Evolutionary conservation across 2,329 filamentous ascomycete species (phyloP).

Genomic region (Fusarium gaditjirri): DNA sequence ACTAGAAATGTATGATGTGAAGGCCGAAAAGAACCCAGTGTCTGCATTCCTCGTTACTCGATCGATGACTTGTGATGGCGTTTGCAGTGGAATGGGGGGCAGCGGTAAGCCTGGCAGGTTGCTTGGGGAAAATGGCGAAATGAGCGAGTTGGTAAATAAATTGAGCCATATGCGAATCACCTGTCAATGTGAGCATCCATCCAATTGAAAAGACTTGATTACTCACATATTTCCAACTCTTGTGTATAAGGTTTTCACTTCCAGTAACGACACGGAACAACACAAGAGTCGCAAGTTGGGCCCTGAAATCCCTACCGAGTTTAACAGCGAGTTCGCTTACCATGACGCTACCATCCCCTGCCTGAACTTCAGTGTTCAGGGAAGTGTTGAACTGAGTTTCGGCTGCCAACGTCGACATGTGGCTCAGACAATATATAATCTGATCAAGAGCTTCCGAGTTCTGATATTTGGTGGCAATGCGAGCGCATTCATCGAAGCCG

Average conservation of each 20-base stretch:
- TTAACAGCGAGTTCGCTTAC: conserved; percentile 97
- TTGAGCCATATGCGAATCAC: conserved; percentile 94
- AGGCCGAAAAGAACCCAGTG: conserved; percentile 88
- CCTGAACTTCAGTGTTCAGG: conserved; percentile 95
- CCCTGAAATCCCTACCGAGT: conserved; percentile 91
- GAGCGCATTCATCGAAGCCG: conserved; percentile 95
- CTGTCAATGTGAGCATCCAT: conserved; percentile 55
- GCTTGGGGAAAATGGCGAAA: conserved; percentile 79
- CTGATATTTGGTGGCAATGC: conserved; percentile 86
- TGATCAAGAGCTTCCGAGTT: conserved; percentile 90
- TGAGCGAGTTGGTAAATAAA: conserved; percentile 93
- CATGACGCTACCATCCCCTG: conserved; percentile 93
- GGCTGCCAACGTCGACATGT: conserved; percentile 88
- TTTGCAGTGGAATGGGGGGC: conserved; percentile 86
- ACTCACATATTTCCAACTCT: conserved; percentile 83
- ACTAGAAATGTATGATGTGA: conserved; percentile 97
- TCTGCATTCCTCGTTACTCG: conserved; percentile 82
- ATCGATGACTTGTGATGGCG: conserved; percentile 92
- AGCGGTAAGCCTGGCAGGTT: conserved; percentile 74
- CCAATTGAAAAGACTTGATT: background rate
- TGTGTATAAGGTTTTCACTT: conserved; percentile 79
- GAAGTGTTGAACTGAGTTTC: conserved; percentile 81
- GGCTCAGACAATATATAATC: conserved; percentile 88
- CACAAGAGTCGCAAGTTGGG: conserved; percentile 93
- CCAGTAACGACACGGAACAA: conserved; percentile 91